Evolutionary conservation across 1,284 basidiomycete species (phyloP).

Genomic region (Erythrobasidium hasegawianum): DNA sequence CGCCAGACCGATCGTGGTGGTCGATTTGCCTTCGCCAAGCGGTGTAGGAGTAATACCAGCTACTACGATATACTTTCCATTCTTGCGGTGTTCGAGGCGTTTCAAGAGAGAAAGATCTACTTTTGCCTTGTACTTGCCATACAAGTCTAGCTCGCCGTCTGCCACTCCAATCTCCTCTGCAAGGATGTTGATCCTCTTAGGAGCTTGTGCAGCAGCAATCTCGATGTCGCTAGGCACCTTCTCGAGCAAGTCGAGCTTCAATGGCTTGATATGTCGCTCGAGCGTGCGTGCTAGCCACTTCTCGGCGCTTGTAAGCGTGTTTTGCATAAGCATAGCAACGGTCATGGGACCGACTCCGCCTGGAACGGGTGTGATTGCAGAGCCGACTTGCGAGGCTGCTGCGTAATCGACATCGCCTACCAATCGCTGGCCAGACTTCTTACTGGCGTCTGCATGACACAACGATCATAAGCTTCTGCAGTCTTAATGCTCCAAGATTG

Average conservation of each 20-base stretch:
- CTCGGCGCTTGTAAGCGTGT: conserved; percentile 81
- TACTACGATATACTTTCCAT: conserved; percentile 97
- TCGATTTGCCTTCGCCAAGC: conserved; percentile 97
- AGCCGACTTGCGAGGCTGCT: conserved; percentile 70
- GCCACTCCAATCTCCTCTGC: conserved; percentile 85
- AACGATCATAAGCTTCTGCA: not conserved
- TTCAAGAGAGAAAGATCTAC: conserved; percentile 86
- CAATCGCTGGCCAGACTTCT: conserved; percentile 92
- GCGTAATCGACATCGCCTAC: conserved; percentile 93
- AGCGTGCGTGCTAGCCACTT: conserved; percentile 68
- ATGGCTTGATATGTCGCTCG: conserved; percentile 64
- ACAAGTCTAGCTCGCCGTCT: conserved; percentile 83
- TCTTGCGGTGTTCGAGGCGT: conserved; percentile 74
- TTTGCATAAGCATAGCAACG: conserved; percentile 96
- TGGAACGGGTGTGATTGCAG: conserved; percentile 93
- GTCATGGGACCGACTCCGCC: conserved; percentile 99
- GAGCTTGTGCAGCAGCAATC: conserved; percentile 90
- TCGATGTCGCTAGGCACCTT: conserved; percentile 95
- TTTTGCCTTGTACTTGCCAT: conserved; percentile 97
- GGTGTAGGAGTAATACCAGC: conserved; percentile 97
- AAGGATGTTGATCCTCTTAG: conserved; percentile 79
- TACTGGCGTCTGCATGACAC: conserved; percentile 63
- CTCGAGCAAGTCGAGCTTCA: conserved; percentile 70
- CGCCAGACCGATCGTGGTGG: conserved; percentile 94
- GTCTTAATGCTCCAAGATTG: too few species aligned